Conservation (phyloP, 2,329 filamentous ascomycete species). For the Aspergillus calidoustus region DNA sequence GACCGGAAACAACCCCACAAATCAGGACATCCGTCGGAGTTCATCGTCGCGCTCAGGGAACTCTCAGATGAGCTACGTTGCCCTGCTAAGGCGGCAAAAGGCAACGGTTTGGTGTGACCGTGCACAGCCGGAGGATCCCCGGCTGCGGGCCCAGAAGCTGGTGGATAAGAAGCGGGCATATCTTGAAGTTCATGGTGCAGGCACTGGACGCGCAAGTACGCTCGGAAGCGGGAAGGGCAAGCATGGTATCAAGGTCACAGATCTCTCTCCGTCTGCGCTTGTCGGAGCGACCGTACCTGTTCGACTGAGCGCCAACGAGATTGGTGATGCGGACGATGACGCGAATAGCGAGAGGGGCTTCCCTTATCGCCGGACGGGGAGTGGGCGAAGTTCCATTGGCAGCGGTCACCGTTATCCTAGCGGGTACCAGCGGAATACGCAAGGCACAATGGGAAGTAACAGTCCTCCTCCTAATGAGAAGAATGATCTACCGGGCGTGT, state of each 20-base stretch:
- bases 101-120: slow-evolving; percentile 98
- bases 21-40: slow-evolving; percentile 66
- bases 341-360: slow-evolving; percentile 44
- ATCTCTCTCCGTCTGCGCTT: slow-evolving; percentile 77
- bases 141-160: slow-evolving; percentile 78
- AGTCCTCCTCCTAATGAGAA: slow-evolving; percentile 57
- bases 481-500: slow-evolving; percentile 47
- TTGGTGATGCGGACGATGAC: slow-evolving; percentile 82
- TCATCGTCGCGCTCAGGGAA: slow-evolving; percentile 77
- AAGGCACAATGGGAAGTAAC: slow-evolving; percentile 54
- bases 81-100: slow-evolving; percentile 94
- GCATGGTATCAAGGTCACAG: slow-evolving; percentile 80
- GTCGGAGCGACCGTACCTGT: slow-evolving; percentile 83
- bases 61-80: slow-evolving; percentile 80
- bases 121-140: slow-evolving; percentile 87
- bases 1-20: slow-evolving; percentile 35
- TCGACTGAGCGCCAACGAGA: slow-evolving; percentile 91
- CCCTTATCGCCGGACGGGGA: slow-evolving; percentile 60
- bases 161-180: slow-evolving; percentile 86
- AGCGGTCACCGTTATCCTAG: slow-evolving; percentile 50
- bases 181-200: slow-evolving; percentile 73
- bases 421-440: slow-evolving; percentile 49
- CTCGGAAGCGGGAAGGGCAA: slow-evolving; percentile 78
- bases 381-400: slow-evolving; percentile 62
- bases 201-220: slow-evolving; percentile 63